Conservation (phyloP, 257 asterid species). For the Capsicum pubescens region DNA sequence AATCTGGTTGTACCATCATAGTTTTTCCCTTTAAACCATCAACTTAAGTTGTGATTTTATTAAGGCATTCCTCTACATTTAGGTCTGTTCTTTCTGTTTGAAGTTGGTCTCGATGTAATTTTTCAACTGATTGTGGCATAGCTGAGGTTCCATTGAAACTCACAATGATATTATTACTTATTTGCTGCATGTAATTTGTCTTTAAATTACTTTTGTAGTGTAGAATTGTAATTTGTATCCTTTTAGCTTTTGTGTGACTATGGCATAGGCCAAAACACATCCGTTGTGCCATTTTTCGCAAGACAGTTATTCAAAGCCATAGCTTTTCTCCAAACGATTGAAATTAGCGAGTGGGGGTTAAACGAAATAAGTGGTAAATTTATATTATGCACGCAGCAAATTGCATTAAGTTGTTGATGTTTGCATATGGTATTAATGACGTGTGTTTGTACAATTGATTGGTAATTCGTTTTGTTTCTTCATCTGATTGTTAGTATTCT, state of each 20-base stretch:
- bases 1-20: conserved; percentile 3
- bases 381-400: background rate
- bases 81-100: conserved; percentile 4
- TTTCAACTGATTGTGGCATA: background rate
- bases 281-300: background rate
- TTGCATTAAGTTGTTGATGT: background rate
- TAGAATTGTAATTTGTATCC: background rate
- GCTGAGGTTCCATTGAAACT: background rate
- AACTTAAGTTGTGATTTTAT: background rate
- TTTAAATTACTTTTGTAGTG: background rate
- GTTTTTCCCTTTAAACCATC: background rate
- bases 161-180: background rate
- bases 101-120: background rate
- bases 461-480: background rate
- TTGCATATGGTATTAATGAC: background rate
- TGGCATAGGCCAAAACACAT: background rate
- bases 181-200: background rate
- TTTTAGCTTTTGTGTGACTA: background rate
- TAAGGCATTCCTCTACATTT: background rate
- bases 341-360: background rate
- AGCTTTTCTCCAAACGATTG: background rate
- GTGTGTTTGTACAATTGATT: background rate
- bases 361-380: background rate
- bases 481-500: conserved; percentile 1
- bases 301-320: background rate